A percentile compares a stretch with the other conserved stretches of the same genome.
Conservation (phyloP, 371 early-diverging fungal species). For the Phascolomyces articulosus region DNA sequence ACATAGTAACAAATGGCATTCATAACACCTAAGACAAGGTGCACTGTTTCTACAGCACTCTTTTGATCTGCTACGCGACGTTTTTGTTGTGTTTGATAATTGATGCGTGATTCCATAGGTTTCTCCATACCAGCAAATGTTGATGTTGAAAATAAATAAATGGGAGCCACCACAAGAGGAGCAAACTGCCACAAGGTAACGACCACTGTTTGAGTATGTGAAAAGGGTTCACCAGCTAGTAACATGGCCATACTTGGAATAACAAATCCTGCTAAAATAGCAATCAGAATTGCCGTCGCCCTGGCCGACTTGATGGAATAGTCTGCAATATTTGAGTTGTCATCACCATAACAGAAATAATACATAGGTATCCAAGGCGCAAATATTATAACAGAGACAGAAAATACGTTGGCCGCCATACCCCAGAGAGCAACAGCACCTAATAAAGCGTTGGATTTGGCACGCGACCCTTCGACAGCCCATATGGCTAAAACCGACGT, state of each 20-base stretch:
- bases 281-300: slow-evolving; percentile 10
- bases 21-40: slow-evolving; percentile 12
- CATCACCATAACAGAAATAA: slow-evolving; percentile 1
- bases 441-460: slow-evolving; percentile 1
- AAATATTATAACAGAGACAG: slow-evolving; percentile 8
- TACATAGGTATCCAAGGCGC: slow-evolving; percentile 3
- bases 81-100: neutral
- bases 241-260: slow-evolving; percentile 7
- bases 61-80: slow-evolving; percentile 7
- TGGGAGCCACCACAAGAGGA: slow-evolving; percentile 1
- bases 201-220: neutral
- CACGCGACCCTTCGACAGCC: slow-evolving; percentile 18
- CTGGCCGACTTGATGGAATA: neutral
- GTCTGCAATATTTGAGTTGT: neutral
- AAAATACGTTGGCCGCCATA: slow-evolving; percentile 2
- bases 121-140: slow-evolving; percentile 4
- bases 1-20: too few species aligned
- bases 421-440: slow-evolving; percentile 6
- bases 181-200: slow-evolving; percentile 13
- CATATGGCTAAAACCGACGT: neutral
- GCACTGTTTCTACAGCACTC: slow-evolving; percentile 9
- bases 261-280: slow-evolving; percentile 7
- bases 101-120: slow-evolving; percentile 1
- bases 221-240: neutral
- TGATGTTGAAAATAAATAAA: neutral